Conservation (phyloP, 306 rosid species). For the Gynostemma pentaphyllum region DNA sequence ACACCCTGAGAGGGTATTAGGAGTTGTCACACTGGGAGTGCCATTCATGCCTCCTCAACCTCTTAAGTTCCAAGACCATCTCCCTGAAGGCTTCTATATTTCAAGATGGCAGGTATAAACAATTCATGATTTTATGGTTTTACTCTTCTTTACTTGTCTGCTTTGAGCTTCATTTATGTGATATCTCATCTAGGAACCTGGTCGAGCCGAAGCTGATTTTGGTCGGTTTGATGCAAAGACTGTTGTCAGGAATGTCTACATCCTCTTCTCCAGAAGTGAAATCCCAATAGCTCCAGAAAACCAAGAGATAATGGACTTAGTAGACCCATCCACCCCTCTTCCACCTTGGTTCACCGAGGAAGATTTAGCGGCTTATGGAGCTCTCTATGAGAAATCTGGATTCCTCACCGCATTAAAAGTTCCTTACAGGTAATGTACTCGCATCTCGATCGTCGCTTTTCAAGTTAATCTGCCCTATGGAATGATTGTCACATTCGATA, state of each 20-base stretch:
- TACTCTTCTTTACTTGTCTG: background rate
- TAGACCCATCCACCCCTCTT: conserved; percentile 54
- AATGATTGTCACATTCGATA: background rate
- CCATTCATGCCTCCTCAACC: conserved; percentile 44
- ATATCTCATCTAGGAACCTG: conserved; percentile 38
- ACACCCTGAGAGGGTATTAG: conserved; percentile 59
- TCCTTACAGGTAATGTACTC: conserved; percentile 51
- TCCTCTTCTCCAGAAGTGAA: conserved; percentile 65
- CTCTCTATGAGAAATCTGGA: conserved; percentile 66
- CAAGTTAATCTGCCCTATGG: too few relatives aligned
- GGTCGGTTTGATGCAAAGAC: conserved; percentile 57
- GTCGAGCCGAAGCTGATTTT: conserved; percentile 81
- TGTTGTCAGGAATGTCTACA: conserved; percentile 54
- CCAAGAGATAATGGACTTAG: conserved; percentile 86
- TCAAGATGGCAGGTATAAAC: conserved; percentile 66
- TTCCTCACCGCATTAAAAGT: conserved; percentile 54
- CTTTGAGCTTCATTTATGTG: conserved; percentile 9
- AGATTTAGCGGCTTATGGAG: conserved; percentile 52
- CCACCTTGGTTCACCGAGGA: conserved; percentile 76
- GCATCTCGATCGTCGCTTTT: background rate
- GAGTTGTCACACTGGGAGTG: conserved; percentile 59
- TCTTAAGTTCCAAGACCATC: background rate
- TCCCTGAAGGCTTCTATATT: conserved; percentile 74
- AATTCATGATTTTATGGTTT: too few relatives aligned
- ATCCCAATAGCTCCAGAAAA: conserved; percentile 59